Conservation (phyloP, 805 yeast genomes). For the Kodamaea fukazawae region DNA sequence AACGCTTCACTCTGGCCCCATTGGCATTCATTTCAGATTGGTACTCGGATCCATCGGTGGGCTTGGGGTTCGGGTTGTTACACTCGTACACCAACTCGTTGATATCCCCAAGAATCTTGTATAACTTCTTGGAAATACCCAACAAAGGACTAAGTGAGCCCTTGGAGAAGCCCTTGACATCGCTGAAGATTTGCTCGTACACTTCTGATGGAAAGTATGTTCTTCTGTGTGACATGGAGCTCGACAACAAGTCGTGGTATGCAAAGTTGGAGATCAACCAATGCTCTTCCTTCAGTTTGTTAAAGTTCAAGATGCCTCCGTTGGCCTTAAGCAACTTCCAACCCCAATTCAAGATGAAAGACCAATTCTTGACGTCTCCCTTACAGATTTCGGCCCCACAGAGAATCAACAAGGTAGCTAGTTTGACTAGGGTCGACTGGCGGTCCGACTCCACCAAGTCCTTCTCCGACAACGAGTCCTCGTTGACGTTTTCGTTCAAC, state of each 20-base stretch:
- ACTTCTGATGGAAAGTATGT: constrained; percentile 63
- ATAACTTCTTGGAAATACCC: constrained; percentile 71
- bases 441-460: constrained; percentile 19
- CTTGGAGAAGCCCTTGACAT: constrained; percentile 29
- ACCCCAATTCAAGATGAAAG: constrained; percentile 61
- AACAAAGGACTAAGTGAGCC: constrained; percentile 64
- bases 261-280: constrained; percentile 79
- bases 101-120: constrained; percentile 64
- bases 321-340: constrained; percentile 56
- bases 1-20: constrained; percentile 18
- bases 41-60: constrained; percentile 14
- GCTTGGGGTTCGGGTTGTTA: constrained; percentile 22
- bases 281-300: constrained; percentile 55
- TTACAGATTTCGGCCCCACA: constrained; percentile 81
- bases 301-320: constrained; percentile 60
- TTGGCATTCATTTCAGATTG: constrained; percentile 25
- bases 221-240: constrained; percentile 57
- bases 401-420: constrained; percentile 66
- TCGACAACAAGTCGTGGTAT: constrained; percentile 73
- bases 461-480: constrained; percentile 5
- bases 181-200: constrained; percentile 52
- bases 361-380: constrained; percentile 80
- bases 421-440: constrained; percentile 38
- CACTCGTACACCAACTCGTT: constrained; percentile 56
- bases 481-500: constrained; percentile 23